Base-by-base conservation (phyloP, 2,329 filamentous ascomycete genomes). In the Claviceps paspali region DNA sequence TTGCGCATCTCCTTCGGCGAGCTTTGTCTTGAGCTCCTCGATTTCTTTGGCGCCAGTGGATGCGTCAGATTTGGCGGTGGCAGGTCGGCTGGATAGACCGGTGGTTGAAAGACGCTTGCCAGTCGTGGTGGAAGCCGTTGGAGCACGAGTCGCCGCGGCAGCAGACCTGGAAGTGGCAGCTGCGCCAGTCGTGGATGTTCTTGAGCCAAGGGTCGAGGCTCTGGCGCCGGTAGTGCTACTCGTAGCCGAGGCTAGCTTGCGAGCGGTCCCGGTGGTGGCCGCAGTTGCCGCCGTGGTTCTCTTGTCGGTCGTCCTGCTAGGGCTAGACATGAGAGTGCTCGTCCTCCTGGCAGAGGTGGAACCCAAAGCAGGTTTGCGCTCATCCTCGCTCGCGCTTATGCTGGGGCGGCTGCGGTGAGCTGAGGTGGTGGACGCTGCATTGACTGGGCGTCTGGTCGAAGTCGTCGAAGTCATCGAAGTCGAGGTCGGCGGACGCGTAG, bases 11-110 rank as follows among this genome's bases (percentile, higher is more conserved):
- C 70, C 73, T 23, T 70, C 64, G 4, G 63, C 60, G 17, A 79
- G 60, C 54, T 76, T 76, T 6, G 61, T 53, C 58, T 73, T 78
- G 30, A 79, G 61, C 32, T 73, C 67, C 35, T 78, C 73, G 3
- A 72, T 57, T 47, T 74, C 72, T 55, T 73, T 76, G 15, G 64
- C 52, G 6, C 64, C 60, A 12, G 61, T 52, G 17, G 63, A 59
- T 24, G 61, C 53, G 29, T 59, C 56, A 14, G 57, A 53, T 8
- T 51, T 52, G 12, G 61, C 48, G n/a, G 61, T 39, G 3, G 59
- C 43, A 4, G 62, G 50, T 24, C 60, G 54, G 19, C 39, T 43
- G 23, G 40, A 36, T 19, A 57, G 38, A 21, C 65, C 59, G 17
- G 63, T 60, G 1, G 63, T 63, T 8, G 74, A 76, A 14, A 78